Conservation (phyloP, 73 alveolate genomes). For the Paramecium sexaurelia region DNA sequence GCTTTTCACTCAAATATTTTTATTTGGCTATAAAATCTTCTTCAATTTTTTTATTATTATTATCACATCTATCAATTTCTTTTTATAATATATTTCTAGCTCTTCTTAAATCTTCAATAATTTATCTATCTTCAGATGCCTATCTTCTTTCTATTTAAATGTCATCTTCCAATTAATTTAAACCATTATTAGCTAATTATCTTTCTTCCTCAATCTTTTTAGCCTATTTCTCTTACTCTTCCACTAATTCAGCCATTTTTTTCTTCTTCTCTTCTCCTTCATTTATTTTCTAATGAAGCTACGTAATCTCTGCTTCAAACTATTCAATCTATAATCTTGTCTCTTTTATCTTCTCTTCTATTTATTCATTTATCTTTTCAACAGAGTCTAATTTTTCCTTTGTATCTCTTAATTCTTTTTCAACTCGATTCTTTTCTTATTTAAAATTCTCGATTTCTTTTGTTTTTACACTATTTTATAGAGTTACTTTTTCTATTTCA, state of each 20-base stretch:
- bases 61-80: slow-evolving; percentile 80
- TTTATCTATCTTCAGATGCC: slow-evolving; percentile 80
- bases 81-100: slow-evolving; percentile 84
- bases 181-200: slow-evolving; percentile 65
- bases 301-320: background rate
- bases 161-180: slow-evolving; percentile 65
- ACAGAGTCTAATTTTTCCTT: background rate
- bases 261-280: slow-evolving; percentile 59
- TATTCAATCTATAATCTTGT: slow-evolving; percentile 1
- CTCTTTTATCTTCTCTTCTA: slow-evolving; percentile 17
- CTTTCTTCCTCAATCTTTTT: slow-evolving; percentile 56
- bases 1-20: slow-evolving; percentile 70
- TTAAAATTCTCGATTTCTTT: slow-evolving; percentile 66
- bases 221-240: slow-evolving; percentile 42
- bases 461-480: slow-evolving; percentile 67
- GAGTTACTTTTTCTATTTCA: slow-evolving; percentile 74
- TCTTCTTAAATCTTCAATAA: slow-evolving; percentile 84
- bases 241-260: slow-evolving; percentile 49
- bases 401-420: slow-evolving; percentile 17
- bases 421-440: slow-evolving; percentile 3
- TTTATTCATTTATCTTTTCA: background rate
- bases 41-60: slow-evolving; percentile 72
- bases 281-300: background rate
- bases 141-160: slow-evolving; percentile 74
- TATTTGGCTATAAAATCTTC: slow-evolving; percentile 75